Evolutionary conservation across 257 asterid species (phyloP).

Genomic region (Hygrophila difformis): DNA sequence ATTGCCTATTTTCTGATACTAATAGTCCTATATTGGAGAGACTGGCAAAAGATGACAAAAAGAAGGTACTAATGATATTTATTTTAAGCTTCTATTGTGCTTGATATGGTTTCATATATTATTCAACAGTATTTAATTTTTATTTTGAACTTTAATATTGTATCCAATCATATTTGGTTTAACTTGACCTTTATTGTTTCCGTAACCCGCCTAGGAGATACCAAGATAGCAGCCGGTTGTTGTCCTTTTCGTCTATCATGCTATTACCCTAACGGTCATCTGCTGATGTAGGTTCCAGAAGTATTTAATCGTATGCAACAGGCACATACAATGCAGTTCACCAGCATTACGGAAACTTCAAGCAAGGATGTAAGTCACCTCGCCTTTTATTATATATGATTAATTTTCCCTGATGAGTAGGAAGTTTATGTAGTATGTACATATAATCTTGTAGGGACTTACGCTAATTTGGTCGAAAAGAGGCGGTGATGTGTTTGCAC

Average conservation of each 20-base stretch:
- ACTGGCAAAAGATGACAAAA: constrained; percentile 44
- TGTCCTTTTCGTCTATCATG: too few relatives aligned
- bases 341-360: constrained; percentile 89
- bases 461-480: constrained; percentile 97
- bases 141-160: too few relatives aligned
- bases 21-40: constrained; percentile 65
- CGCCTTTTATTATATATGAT: not conserved
- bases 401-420: not conserved
- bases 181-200: too few relatives aligned
- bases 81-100: constrained; percentile 12
- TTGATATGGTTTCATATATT: constrained; percentile 19
- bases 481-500: constrained; percentile 96
- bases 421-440: constrained; percentile 7
- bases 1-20: constrained; percentile 80
- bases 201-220: too few relatives aligned
- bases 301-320: constrained; percentile 91
- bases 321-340: constrained; percentile 86
- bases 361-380: constrained; percentile 80
- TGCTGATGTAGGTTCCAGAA: constrained; percentile 91
- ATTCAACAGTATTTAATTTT: too few relatives aligned
- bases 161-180: too few relatives aligned
- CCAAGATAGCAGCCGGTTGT: too few relatives aligned
- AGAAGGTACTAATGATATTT: constrained; percentile 36
- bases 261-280: too few relatives aligned
- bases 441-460: constrained; percentile 56